These are phyloP conservation scores for Harrya chromipes DNA, from an alignment of 768 basidiomycete species.

Conservation along the genomic window DNA sequence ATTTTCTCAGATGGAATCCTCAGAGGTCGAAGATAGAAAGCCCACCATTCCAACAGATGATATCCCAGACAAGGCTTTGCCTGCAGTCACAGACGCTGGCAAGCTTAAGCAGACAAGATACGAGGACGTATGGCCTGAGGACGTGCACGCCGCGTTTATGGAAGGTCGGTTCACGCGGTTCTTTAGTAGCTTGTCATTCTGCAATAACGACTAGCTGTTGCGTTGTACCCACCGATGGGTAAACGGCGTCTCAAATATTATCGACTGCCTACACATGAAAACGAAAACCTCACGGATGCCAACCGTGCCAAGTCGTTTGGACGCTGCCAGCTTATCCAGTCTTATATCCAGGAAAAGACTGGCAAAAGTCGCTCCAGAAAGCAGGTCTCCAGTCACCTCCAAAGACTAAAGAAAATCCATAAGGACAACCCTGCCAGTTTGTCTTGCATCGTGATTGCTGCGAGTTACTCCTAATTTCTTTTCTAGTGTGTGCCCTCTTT, in stretches of 20 bases:
- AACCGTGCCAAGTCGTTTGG: constrained; percentile 32
- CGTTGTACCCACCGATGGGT: constrained; percentile 35
- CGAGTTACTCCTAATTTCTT: neutral
- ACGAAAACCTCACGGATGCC: constrained; percentile 6
- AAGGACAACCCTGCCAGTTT: constrained; percentile 31
- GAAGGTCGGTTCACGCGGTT: constrained; percentile 25
- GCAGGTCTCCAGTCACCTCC: constrained; percentile 40
- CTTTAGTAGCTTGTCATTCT: constrained; percentile 1
- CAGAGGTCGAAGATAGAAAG: constrained; percentile 13
- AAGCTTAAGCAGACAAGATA: constrained; percentile 32
- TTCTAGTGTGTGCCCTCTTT: constrained; percentile 25
- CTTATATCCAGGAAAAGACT: constrained; percentile 37
- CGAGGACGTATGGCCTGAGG: constrained; percentile 34
- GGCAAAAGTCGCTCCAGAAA: constrained; percentile 38
- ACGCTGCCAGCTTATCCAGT: constrained; percentile 39
- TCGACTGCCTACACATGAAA: constrained; percentile 17
- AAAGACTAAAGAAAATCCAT: constrained; percentile 35
- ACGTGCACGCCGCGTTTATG: constrained; percentile 36
- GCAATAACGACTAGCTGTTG: constrained; percentile 21
- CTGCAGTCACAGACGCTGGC: neutral
- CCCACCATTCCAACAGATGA: constrained; percentile 9
- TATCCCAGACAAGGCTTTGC: neutral
- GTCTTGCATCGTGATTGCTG: constrained; percentile 10
- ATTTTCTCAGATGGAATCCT: constrained; percentile 21
- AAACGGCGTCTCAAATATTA: constrained; percentile 36